These are phyloP conservation scores for Xanthoconium stramineum DNA, from an alignment of 768 basidiomycete species.

Conservation along the genomic window DNA sequence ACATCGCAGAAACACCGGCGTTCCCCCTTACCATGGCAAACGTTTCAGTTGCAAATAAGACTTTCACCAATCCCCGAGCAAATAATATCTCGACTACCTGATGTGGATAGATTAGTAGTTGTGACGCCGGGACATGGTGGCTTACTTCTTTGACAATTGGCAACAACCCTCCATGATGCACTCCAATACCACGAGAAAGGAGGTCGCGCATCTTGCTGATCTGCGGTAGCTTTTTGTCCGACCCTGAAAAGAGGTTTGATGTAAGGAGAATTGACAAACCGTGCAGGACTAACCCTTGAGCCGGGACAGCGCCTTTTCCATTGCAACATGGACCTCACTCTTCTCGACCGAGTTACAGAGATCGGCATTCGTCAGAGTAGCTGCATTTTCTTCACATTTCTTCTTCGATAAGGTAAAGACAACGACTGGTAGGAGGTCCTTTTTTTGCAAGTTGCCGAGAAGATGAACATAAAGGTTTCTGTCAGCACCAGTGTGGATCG, in stretches of 20 bases:
- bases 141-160: slow-evolving; percentile 95
- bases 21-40: slow-evolving; percentile 83
- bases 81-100: slow-evolving; percentile 96
- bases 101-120: slow-evolving; percentile 6
- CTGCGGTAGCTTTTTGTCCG: slow-evolving; percentile 91
- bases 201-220: slow-evolving; percentile 87
- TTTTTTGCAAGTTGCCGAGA: slow-evolving; percentile 81
- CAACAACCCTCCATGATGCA: slow-evolving; percentile 94
- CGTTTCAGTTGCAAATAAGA: slow-evolving; percentile 97
- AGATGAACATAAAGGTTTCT: slow-evolving; percentile 94
- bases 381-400: slow-evolving; percentile 94
- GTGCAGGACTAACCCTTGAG: slow-evolving; percentile 67
- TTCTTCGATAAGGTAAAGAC: slow-evolving; percentile 98
- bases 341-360: slow-evolving; percentile 88
- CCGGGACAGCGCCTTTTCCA: slow-evolving; percentile 87
- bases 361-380: slow-evolving; percentile 83
- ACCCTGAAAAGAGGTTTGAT: slow-evolving; percentile 46
- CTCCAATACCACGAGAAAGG: slow-evolving; percentile 89
- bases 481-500: slow-evolving; percentile 69
- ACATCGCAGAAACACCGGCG: slow-evolving; percentile 1
- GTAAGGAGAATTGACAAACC: background rate
- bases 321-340: slow-evolving; percentile 92
- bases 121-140: background rate
- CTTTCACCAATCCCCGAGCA: slow-evolving; percentile 91
- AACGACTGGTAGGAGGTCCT: slow-evolving; percentile 85